Evolutionary conservation across 1,284 basidiomycete species (phyloP), one percentile per base, ranked within the genome.

Genomic region (Apiotrichum mycotoxinovorans): DNA sequence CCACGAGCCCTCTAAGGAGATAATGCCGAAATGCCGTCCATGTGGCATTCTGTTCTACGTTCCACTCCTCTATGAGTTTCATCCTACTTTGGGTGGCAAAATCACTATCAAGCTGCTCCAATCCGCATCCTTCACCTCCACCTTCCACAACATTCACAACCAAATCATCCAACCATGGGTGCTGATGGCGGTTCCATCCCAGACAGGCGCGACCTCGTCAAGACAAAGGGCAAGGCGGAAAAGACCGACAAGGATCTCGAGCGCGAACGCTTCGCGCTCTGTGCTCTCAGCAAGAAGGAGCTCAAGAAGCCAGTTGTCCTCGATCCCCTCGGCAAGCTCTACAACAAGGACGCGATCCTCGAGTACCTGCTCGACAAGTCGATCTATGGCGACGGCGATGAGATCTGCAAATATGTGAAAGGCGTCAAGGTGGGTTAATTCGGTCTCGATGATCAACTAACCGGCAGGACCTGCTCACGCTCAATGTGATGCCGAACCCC

Each of bases 311-410:
- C 92, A 0, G 81, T 95, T 15, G 92, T 95, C 0, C 86, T 91
- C 0, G 94, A 91, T 76, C 85, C 86, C 0, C 80, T 96, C 0
- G 93, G 93, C 26, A 93, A 92, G 74, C 80, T 96, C 2, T 96
- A 95, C 73, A 97, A 96, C 78, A 95, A 94, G 73, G 92, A 93
- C 69, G 85, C 91, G 0, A 79, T 96, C 42, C 82, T 96, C 48
- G 90, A 94, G 72, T 93, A 86, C 73, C 80, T 95, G 35, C 78
- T 96, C 25, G 87, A 94, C 73, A 85, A 84, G 68, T 78, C 82
- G 11, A 89, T 88, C 45, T 77, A 76, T 70, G 89, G 89, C 12
- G 89, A 92, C 62, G 89, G 89, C 0, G 86, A 88, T 62, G 81
- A 84, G 63, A 91, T 91, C 67, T 91, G 89, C 69, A 87, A 88